Conservation (phyloP, 148 eudicot species). For the Dysphania ambrosioides region DNA sequence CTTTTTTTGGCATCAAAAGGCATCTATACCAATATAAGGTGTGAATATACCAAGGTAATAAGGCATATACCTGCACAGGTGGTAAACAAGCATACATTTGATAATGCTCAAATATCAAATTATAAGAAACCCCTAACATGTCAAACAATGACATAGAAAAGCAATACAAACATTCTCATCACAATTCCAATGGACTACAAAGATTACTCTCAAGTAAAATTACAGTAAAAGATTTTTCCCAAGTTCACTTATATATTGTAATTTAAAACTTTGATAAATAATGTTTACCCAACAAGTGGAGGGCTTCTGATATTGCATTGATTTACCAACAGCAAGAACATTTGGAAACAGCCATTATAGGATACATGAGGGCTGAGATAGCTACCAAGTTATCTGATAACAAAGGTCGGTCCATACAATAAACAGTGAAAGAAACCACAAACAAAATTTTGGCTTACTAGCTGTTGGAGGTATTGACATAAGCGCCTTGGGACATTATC, state of each 20-base stretch:
- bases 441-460: constrained; percentile 42
- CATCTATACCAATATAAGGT: neutral
- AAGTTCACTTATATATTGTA: neutral
- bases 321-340: neutral
- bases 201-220: neutral
- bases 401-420: neutral
- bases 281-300: neutral
- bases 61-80: neutral
- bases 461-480: constrained; percentile 53
- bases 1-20: neutral
- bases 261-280: too few relatives aligned
- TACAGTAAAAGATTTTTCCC: neutral
- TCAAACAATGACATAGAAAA: neutral
- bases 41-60: neutral
- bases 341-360: neutral
- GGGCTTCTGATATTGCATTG: neutral
- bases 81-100: too few relatives aligned
- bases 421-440: neutral
- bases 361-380: neutral
- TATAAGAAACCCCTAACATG: neutral
- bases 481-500: constrained; percentile 47
- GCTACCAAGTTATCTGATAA: neutral
- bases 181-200: neutral
- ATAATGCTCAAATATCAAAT: too few relatives aligned
- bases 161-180: too few relatives aligned